Percentiles rank a stretch among this genome's conserved stretches.
Conservation (phyloP, 345 rosid species). For the Salix suchowensis region DNA sequence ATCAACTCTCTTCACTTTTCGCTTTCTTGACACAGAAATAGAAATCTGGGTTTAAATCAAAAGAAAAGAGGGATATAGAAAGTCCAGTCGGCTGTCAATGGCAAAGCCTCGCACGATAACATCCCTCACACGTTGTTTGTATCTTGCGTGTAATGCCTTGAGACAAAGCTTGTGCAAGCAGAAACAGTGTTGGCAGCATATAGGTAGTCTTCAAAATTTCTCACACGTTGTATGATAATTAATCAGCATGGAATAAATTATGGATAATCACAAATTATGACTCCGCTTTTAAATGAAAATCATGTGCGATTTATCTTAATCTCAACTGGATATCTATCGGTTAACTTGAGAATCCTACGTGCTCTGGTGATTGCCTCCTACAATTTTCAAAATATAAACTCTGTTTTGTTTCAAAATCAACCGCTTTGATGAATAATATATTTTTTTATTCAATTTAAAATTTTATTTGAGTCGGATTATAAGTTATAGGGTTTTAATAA, state of each 20-base stretch:
- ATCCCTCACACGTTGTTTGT: conserved; percentile 40
- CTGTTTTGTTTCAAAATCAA: not conserved
- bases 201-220: conserved; percentile 13
- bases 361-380: not conserved
- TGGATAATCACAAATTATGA: not conserved
- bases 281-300: not conserved
- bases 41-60: conserved; percentile 8
- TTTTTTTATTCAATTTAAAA: no score
- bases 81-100: conserved; percentile 7
- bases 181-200: not conserved
- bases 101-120: conserved; percentile 39
- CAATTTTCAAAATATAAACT: not conserved
- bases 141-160: conserved; percentile 34
- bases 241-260: not conserved
- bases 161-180: conserved; percentile 6
- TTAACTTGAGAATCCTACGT: not conserved
- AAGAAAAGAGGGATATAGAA: conserved; percentile 13
- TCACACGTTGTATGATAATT: conserved; percentile 20
- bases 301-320: not conserved
- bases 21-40: not conserved
- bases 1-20: not conserved
- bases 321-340: not conserved
- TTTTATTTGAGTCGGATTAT: no score
- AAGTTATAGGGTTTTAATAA: no score
- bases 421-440: no score